Percentiles rank a stretch among this genome's conserved stretches.
Conservation (phyloP, 345 rosid species). For the Turritis glabra region DNA sequence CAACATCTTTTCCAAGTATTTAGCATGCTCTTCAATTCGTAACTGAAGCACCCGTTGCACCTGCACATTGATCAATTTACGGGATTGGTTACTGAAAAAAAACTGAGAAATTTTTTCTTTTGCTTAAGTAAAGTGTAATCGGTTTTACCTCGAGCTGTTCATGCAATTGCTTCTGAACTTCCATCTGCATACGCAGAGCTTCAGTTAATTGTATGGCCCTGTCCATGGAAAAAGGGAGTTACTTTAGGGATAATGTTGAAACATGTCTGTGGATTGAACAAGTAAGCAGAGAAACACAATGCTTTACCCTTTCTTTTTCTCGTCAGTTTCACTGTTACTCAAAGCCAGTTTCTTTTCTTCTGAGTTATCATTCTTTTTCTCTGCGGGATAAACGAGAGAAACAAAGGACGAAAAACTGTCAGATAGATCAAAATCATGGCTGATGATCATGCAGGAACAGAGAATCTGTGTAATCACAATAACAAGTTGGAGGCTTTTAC, state of each 20-base stretch:
- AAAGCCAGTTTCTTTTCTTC: constrained; percentile 63
- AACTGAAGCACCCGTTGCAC: constrained; percentile 76
- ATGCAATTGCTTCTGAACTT: constrained; percentile 83
- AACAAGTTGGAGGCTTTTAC: constrained; percentile 42
- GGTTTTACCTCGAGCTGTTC: constrained; percentile 78
- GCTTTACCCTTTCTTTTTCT: constrained; percentile 57
- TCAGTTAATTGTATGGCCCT: constrained; percentile 62
- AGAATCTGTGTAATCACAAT: constrained; percentile 1
- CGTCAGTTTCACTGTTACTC: constrained; percentile 53
- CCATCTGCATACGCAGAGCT: constrained; percentile 79
- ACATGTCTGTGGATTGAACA: constrained; percentile 14
- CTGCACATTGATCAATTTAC: constrained; percentile 40
- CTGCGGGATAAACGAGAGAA: constrained; percentile 26
- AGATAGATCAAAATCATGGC: background rate
- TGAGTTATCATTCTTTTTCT: constrained; percentile 51
- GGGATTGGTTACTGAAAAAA: background rate
- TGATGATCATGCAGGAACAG: constrained; percentile 7
- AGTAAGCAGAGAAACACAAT: constrained; percentile 19
- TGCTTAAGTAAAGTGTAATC: background rate
- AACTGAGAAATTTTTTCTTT: background rate
- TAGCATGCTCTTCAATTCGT: constrained; percentile 90
- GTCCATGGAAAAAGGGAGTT: constrained; percentile 5
- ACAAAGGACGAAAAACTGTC: background rate
- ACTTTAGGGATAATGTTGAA: constrained; percentile 5
- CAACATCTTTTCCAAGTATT: constrained; percentile 76